A percentile compares a stretch with the other conserved stretches of the same genome.
These are phyloP conservation scores for Allium cepa DNA, from an alignment of 106 monocot species.

Conservation along the genomic window DNA sequence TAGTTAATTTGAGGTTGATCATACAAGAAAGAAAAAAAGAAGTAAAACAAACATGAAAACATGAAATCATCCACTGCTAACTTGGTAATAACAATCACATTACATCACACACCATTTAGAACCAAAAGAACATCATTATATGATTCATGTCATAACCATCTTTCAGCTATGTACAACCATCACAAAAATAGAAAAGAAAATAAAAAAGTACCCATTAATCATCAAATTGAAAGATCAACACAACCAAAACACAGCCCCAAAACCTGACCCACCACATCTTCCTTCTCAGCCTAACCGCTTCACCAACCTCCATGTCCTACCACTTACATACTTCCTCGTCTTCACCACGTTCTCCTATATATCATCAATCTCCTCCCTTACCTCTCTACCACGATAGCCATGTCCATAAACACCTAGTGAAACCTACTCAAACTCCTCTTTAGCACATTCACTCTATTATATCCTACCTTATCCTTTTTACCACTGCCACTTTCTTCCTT, in stretches of 20 bases:
- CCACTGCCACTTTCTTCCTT: constrained; percentile 14
- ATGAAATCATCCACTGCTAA: no score
- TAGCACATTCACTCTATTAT: constrained; percentile 19
- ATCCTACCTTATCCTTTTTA: constrained; percentile 6
- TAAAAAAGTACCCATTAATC: background rate
- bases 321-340: constrained; percentile 22
- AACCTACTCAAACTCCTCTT: constrained; percentile 31
- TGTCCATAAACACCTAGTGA: constrained; percentile 39
- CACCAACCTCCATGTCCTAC: constrained; percentile 17
- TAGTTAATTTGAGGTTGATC: no score
- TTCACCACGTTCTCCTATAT: constrained; percentile 33
- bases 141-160: no score
- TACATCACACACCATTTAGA: no score
- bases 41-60: no score
- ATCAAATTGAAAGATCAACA: background rate
- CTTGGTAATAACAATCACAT: no score
- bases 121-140: no score
- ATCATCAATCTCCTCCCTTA: constrained; percentile 34
- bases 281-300: constrained; percentile 11
- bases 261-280: constrained; percentile 1
- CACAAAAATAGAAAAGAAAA: no score
- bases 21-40: no score
- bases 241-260: constrained; percentile 12
- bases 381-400: constrained; percentile 33
- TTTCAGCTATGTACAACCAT: no score